phyloP scores from a whole-genome alignment of 2,329 filamentous ascomycete species.

The Botrytis tulipae region DNA sequence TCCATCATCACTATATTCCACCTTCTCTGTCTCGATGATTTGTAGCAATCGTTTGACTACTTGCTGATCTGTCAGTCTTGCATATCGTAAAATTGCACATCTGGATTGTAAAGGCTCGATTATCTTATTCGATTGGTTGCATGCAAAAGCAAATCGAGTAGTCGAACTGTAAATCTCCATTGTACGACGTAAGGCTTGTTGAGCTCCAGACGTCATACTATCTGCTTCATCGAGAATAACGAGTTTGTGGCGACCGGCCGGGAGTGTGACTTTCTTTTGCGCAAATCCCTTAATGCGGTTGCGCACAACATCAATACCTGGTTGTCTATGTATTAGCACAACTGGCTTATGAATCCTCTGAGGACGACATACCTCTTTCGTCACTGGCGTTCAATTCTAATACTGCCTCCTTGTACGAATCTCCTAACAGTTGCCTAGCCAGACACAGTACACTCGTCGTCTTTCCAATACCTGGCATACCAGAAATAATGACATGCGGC shows the following conservation, averaged over 20 bases:
- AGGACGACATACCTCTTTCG: slow-evolving; percentile 66
- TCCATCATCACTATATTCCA: slow-evolving; percentile 89
- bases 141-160: slow-evolving; percentile 95
- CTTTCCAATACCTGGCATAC: slow-evolving; percentile 98
- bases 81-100: slow-evolving; percentile 93
- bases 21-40: slow-evolving; percentile 88
- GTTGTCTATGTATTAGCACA: slow-evolving; percentile 14
- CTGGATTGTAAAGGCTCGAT: slow-evolving; percentile 98
- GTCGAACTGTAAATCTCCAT: slow-evolving; percentile 99
- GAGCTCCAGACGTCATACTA: slow-evolving; percentile 95
- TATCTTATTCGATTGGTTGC: slow-evolving; percentile 98
- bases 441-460: slow-evolving; percentile 94
- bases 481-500: slow-evolving; percentile 99
- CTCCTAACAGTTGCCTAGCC: slow-evolving; percentile 84
- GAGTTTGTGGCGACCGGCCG: slow-evolving; percentile 86
- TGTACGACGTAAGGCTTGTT: slow-evolving; percentile 89
- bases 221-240: slow-evolving; percentile 98
- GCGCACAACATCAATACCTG: slow-evolving; percentile 92
- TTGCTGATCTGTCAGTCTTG: slow-evolving; percentile 87
- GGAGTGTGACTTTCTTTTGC: slow-evolving; percentile 97
- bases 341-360: neutral
- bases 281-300: slow-evolving; percentile 98
- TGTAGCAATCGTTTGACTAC: slow-evolving; percentile 88
- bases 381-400: slow-evolving; percentile 95
- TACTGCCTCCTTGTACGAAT: slow-evolving; percentile 95